A percentile compares a stretch with the other conserved stretches of the same genome.
Conservation (phyloP, 805 yeast genomes). For the Saturnispora besseyi region DNA sequence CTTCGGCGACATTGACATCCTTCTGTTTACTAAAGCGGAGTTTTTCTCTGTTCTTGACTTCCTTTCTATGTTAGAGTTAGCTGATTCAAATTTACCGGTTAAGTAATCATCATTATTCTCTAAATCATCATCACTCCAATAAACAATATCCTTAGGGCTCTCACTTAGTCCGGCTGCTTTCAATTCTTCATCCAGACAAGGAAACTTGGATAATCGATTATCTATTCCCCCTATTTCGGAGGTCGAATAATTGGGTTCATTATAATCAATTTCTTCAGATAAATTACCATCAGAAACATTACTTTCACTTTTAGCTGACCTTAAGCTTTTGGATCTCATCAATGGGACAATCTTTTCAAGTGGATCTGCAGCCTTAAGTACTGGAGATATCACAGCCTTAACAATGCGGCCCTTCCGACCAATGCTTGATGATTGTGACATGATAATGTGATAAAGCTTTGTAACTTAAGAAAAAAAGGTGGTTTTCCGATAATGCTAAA, state of each 20-base stretch:
- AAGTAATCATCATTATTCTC: background rate
- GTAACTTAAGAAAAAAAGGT: background rate
- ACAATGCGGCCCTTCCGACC: background rate
- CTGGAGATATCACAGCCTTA: background rate
- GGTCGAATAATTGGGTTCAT: background rate
- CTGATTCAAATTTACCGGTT: background rate
- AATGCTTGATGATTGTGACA: background rate
- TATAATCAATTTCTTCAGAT: background rate
- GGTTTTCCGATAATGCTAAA: too few relatives aligned
- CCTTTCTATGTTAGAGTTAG: background rate
- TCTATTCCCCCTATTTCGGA: background rate
- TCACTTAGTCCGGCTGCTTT: background rate
- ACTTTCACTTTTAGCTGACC: background rate
- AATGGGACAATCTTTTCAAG: background rate
- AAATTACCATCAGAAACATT: background rate
- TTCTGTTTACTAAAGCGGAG: background rate
- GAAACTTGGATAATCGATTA: background rate
- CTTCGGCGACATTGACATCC: slow-evolving; percentile 22
- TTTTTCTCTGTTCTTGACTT: background rate
- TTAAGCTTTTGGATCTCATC: background rate
- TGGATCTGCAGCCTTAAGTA: background rate
- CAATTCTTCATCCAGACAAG: background rate
- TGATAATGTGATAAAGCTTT: background rate
- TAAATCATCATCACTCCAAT: background rate
- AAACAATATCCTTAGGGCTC: background rate